phyloP scores from a whole-genome alignment of 2,329 filamentous ascomycete genomes.

The Aureobasidium leucospermi region DNA sequence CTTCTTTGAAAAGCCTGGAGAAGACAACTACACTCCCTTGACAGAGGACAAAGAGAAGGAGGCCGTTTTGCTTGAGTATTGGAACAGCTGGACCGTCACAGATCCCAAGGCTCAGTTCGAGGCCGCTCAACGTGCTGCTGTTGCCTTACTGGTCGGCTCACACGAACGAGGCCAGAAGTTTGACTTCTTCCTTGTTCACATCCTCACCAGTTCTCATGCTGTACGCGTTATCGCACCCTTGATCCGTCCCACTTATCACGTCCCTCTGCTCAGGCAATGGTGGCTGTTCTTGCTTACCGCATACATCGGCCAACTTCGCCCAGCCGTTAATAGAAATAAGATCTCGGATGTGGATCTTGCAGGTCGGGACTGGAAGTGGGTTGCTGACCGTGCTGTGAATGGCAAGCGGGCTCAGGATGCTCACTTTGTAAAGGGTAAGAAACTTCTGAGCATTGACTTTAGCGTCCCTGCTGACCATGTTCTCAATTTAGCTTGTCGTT shows the following conservation, averaged over 20 bases:
- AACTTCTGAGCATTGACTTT: neutral
- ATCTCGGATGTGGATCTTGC: slow-evolving; percentile 55
- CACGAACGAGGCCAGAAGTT: slow-evolving; percentile 49
- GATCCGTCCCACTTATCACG: slow-evolving; percentile 64
- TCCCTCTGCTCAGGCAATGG: slow-evolving; percentile 74
- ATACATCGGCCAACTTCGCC: slow-evolving; percentile 69
- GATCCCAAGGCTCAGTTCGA: slow-evolving; percentile 69
- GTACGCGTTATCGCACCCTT: slow-evolving; percentile 77
- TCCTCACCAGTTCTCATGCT: slow-evolving; percentile 81
- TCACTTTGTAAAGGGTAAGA: slow-evolving; percentile 74
- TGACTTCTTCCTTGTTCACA: slow-evolving; percentile 76
- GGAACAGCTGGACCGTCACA: slow-evolving; percentile 75
- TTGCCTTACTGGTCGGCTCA: slow-evolving; percentile 55
- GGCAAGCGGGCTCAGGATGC: slow-evolving; percentile 63
- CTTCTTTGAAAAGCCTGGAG: slow-evolving; percentile 50
- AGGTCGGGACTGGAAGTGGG: slow-evolving; percentile 67
- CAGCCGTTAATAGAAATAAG: slow-evolving; percentile 59
- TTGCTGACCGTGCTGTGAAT: slow-evolving; percentile 62
- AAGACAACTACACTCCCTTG: slow-evolving; percentile 58
- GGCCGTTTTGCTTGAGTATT: slow-evolving; percentile 70
- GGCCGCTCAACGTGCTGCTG: slow-evolving; percentile 54
- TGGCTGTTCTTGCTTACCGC: slow-evolving; percentile 75
- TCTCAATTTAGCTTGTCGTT: slow-evolving; percentile 51
- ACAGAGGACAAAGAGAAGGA: slow-evolving; percentile 66
- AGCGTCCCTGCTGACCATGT: neutral